Conservation (phyloP, 768 basidiomycete genomes). For the Phylloporus rhodoxanthus region DNA sequence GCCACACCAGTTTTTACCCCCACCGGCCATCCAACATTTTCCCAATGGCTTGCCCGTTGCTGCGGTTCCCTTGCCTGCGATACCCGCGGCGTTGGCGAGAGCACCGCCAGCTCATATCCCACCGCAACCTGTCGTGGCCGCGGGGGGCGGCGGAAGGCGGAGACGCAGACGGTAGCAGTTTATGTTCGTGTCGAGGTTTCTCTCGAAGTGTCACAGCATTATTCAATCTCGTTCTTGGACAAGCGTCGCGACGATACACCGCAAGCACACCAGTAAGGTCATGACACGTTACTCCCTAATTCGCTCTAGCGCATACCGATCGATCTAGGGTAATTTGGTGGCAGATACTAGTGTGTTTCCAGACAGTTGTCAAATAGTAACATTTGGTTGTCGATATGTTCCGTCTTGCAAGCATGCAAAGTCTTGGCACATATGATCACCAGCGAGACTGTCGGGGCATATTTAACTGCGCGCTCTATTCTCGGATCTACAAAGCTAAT, state of each 20-base stretch:
- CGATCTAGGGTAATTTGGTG: not conserved
- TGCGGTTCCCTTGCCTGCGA: not conserved
- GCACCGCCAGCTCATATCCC: not conserved
- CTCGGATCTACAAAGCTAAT: not conserved
- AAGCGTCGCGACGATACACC: not conserved
- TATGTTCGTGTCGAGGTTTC: not conserved
- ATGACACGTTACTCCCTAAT: slow-evolving; percentile 1
- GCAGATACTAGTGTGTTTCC: not conserved
- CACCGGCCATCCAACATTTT: not conserved
- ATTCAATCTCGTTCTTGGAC: not conserved
- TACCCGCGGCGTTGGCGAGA: not conserved
- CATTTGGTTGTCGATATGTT: not conserved
- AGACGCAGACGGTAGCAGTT: slow-evolving; percentile 5
- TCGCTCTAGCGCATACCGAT: slow-evolving; percentile 3
- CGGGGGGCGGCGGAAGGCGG: slow-evolving; percentile 4
- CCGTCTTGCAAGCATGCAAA: not conserved
- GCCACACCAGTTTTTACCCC: slow-evolving; percentile 8
- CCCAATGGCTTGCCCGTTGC: not conserved
- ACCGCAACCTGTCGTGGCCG: slow-evolving; percentile 1
- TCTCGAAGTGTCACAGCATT: not conserved
- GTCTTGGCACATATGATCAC: not conserved
- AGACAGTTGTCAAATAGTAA: not conserved
- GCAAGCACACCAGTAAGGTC: not conserved
- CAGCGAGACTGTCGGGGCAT: not conserved
- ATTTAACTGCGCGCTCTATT: not conserved